Evolutionary conservation across 768 basidiomycete species (phyloP).

Genomic region (Pleurotus sapidus): DNA sequence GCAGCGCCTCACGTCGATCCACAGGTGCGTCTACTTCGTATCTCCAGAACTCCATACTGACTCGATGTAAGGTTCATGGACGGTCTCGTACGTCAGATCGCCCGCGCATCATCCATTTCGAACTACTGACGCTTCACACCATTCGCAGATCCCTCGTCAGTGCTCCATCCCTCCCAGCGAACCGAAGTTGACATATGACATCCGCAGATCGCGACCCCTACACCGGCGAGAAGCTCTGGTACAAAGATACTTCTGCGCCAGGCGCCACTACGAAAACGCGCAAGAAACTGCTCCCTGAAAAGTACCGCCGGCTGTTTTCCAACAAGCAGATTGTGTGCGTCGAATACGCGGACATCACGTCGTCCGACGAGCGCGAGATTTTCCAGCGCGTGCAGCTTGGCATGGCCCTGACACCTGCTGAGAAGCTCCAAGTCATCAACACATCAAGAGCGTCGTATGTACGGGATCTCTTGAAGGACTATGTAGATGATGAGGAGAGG

Average conservation of each 20-base stretch:
- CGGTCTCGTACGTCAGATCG: constrained; percentile 44
- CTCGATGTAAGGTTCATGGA: constrained; percentile 44
- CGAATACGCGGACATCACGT: constrained; percentile 47
- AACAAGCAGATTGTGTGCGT: constrained; percentile 51
- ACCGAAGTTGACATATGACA: neutral
- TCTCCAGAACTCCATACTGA: neutral
- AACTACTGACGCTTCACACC: constrained; percentile 3
- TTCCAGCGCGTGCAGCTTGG: constrained; percentile 59
- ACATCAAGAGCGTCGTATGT: constrained; percentile 57
- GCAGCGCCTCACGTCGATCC: constrained; percentile 66
- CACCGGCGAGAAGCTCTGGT: constrained; percentile 54
- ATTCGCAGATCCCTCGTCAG: constrained; percentile 41
- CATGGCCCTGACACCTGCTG: constrained; percentile 46
- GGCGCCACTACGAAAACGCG: constrained; percentile 12
- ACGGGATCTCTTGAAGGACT: neutral
- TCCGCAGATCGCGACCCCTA: constrained; percentile 52
- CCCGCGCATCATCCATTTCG: constrained; percentile 3
- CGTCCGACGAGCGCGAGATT: constrained; percentile 62
- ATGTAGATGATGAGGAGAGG: constrained; percentile 21
- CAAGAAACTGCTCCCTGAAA: constrained; percentile 42
- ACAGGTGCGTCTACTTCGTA: constrained; percentile 34
- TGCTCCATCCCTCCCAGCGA: neutral
- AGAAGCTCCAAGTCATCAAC: constrained; percentile 58
- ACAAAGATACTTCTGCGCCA: constrained; percentile 27
- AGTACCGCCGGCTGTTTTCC: constrained; percentile 55